phyloP scores from a whole-genome alignment of 2,329 filamentous ascomycete species.

The Fusarium mexicanum region DNA sequence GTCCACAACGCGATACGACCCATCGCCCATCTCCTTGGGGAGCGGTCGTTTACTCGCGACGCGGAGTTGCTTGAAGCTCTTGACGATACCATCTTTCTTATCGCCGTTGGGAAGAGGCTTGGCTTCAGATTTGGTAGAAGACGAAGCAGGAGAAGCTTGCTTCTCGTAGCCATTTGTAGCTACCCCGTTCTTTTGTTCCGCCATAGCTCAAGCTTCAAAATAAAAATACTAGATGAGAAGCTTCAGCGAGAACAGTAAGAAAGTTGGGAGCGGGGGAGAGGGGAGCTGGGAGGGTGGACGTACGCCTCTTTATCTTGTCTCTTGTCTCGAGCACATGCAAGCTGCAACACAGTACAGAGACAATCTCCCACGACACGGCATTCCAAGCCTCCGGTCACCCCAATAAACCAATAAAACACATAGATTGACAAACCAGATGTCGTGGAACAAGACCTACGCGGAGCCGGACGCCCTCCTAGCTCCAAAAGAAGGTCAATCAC shows the following conservation, averaged over 20 bases:
- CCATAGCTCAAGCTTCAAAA: conserved; percentile 1
- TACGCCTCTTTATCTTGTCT: neutral
- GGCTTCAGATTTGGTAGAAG: neutral
- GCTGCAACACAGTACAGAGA: neutral
- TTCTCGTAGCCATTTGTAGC: conserved; percentile 36
- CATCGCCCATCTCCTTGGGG: conserved; percentile 70
- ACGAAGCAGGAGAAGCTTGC: conserved; percentile 8
- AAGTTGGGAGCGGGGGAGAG: neutral
- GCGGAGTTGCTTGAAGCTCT: conserved; percentile 47
- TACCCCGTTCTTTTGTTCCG: conserved; percentile 40
- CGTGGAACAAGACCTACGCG: neutral
- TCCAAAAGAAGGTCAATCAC: neutral
- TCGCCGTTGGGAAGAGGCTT: conserved; percentile 9
- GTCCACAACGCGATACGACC: conserved; percentile 62
- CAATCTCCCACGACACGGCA: neutral
- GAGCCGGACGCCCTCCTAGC: neutral
- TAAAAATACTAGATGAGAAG: neutral
- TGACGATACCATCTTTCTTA: conserved; percentile 41
- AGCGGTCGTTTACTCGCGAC: conserved; percentile 68
- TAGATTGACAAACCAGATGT: neutral
- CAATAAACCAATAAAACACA: neutral
- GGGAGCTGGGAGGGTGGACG: neutral
- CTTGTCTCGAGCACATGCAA: neutral
- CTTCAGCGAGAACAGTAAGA: neutral
- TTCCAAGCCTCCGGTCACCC: neutral